These are phyloP conservation scores for Monosporascus ibericus DNA, from an alignment of 2,329 filamentous ascomycete genomes.

Conservation along the genomic window DNA sequence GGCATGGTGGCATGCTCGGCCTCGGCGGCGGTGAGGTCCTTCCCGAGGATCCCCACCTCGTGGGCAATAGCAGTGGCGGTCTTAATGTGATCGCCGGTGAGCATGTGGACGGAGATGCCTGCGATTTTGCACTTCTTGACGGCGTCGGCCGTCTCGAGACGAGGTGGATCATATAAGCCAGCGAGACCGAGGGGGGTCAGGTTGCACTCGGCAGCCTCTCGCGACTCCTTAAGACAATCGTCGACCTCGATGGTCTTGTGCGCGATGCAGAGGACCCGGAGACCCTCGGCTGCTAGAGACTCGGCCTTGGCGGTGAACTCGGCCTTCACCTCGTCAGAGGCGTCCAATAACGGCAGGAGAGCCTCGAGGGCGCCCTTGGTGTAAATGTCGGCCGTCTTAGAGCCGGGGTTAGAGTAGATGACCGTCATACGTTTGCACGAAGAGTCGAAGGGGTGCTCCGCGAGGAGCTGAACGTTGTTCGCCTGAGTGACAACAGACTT, in stretches of 20 bases:
- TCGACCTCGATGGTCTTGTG: slow-evolving; percentile 36
- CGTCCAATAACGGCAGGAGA: slow-evolving; percentile 45
- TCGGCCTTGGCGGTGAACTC: slow-evolving; percentile 45
- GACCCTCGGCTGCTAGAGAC: slow-evolving; percentile 53
- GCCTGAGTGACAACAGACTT: slow-evolving; percentile 33
- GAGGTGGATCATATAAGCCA: slow-evolving; percentile 67
- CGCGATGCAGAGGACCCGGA: slow-evolving; percentile 64
- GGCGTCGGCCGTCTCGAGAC: slow-evolving; percentile 57
- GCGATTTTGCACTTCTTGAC: slow-evolving; percentile 54
- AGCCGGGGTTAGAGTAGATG: slow-evolving; percentile 43
- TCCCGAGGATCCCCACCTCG: slow-evolving; percentile 55
- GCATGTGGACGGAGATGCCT: slow-evolving; percentile 62
- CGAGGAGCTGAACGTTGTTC: slow-evolving; percentile 41
- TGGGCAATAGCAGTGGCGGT: slow-evolving; percentile 61
- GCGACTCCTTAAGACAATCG: slow-evolving; percentile 36
- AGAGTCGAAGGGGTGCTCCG: slow-evolving; percentile 69
- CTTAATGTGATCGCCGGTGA: slow-evolving; percentile 63
- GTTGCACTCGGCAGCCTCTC: slow-evolving; percentile 47
- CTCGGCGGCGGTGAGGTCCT: slow-evolving; percentile 28
- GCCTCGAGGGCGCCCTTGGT: slow-evolving; percentile 55
- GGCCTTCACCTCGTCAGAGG: slow-evolving; percentile 39
- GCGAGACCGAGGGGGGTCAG: slow-evolving; percentile 64
- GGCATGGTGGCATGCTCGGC: slow-evolving; percentile 49
- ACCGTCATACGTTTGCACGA: slow-evolving; percentile 71
- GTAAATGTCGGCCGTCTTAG: slow-evolving; percentile 38